Evolutionary conservation across 768 basidiomycete genomes (phyloP).

Genomic region (Termitomyces sp.): DNA sequence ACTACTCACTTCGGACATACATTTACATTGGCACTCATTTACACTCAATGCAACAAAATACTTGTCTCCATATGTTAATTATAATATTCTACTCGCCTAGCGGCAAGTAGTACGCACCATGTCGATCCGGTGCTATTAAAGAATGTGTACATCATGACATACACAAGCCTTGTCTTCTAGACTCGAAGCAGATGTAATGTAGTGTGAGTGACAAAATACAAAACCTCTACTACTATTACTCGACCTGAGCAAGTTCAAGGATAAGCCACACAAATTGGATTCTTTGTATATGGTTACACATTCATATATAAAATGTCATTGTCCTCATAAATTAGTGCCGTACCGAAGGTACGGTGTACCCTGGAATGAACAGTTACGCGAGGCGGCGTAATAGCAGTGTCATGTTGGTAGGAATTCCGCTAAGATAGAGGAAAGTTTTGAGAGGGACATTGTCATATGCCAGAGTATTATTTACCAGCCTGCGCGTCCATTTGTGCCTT

Average conservation of each 20-base stretch:
- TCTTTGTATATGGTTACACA: background rate
- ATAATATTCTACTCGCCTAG: background rate
- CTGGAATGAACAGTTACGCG: background rate
- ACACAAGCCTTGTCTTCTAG: background rate
- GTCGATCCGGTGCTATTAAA: too few relatives aligned
- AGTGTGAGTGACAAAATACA: background rate
- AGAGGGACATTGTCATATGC: background rate
- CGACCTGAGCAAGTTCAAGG: background rate
- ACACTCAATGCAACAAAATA: background rate
- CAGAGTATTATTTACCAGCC: constrained; percentile 49
- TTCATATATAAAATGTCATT: background rate
- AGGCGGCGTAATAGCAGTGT: constrained; percentile 11
- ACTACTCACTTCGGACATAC: background rate
- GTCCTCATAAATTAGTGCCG: background rate
- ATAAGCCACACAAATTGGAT: background rate
- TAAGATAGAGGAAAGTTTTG: constrained; percentile 18
- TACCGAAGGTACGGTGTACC: background rate
- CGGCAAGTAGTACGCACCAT: constrained; percentile 3
- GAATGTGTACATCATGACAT: background rate
- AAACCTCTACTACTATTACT: background rate
- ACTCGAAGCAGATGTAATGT: background rate
- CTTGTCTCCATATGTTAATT: constrained; percentile 8
- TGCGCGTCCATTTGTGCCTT: constrained; percentile 60
- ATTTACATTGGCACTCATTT: background rate
- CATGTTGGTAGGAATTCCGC: constrained; percentile 61